Base-by-base conservation (phyloP, 2,329 filamentous ascomycete genomes). In the Cadophora gregata region DNA sequence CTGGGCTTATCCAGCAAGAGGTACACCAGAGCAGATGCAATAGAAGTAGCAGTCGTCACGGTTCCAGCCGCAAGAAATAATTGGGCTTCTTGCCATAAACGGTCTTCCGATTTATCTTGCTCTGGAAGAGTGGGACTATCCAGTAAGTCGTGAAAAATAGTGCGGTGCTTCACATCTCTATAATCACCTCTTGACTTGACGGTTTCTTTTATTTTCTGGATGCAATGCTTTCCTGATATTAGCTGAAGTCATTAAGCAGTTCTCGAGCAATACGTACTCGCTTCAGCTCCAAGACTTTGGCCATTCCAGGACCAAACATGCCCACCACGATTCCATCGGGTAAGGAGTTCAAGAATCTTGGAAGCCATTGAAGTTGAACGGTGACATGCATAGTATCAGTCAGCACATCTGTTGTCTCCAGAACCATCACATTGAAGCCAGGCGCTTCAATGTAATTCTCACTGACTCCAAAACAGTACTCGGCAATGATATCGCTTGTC, bases 41-140 rank as follows among this genome's bases (percentile, higher is more conserved):
- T 67, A 1, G 77, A 62, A 4, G 70, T 68, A 0, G 75, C 76
- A 1, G 77, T 79, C 1, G 78, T 83, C 66, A 82, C 80, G 0
- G 78, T 80, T 0, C 80, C 81, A 1, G 78, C 81, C 1, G 73
- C 68, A 0, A 82, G 56, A 24, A 83, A 66, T 4, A 76, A 69
- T 27, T 78, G 78, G 0, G 77, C 80, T 51, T 83, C 81, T 6
- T 81, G 76, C 21, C 75, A 75, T 0, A 82, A 71, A 0, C 79
- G 72, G 10, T 76, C 71, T 1, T 71, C 63, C 0, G 69, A 65
- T 45, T 76, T 78, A 45, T 79, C 79, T 62, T 83, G 78, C 4
- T 79, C 72, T 0, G 69, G 73, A 8, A 74, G 78, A n/a, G 82
- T 56, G 0, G 74, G 67, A 4, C 77, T 77, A 29, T 78, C 76